A percentile compares a stretch with the other conserved stretches of the same genome.
phyloP scores from a whole-genome alignment of 1,284 basidiomycete species.

The Athelia psychrophila region DNA sequence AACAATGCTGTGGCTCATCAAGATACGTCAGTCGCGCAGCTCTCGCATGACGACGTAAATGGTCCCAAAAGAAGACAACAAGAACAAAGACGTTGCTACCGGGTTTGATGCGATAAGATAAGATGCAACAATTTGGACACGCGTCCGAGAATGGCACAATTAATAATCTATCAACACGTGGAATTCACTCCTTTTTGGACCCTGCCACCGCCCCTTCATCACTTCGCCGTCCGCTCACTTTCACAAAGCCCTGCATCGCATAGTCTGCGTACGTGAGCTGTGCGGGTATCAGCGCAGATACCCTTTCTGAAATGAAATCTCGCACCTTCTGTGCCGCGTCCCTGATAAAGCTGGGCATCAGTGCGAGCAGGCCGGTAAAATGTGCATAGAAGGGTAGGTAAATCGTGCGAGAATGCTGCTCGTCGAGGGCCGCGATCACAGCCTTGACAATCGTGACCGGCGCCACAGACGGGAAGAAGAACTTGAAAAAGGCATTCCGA shows the following conservation, averaged over 20 bases:
- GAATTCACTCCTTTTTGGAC: not conserved
- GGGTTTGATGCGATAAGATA: not conserved
- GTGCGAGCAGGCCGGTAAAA: constrained; percentile 49
- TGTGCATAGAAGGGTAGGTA: constrained; percentile 73
- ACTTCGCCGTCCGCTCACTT: constrained; percentile 41
- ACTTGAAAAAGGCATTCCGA: constrained; percentile 50
- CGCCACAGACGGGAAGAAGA: constrained; percentile 72
- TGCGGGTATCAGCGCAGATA: constrained; percentile 32
- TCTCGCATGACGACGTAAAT: constrained; percentile 4
- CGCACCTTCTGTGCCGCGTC: constrained; percentile 73
- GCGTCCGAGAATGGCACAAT: not conserved
- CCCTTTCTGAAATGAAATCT: constrained; percentile 19
- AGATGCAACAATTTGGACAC: not conserved
- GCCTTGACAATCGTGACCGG: constrained; percentile 76
- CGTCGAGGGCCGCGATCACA: constrained; percentile 79
- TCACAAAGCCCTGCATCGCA: constrained; percentile 42
- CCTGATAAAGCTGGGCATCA: constrained; percentile 68
- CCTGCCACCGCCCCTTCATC: constrained; percentile 30
- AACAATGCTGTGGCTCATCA: too few species aligned
- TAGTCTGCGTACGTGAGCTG: constrained; percentile 49
- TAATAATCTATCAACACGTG: not conserved
- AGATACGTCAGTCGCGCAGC: too few species aligned
- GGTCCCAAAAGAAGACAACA: not conserved
- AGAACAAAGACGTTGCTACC: not conserved
- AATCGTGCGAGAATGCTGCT: constrained; percentile 70